A percentile compares a stretch with the other conserved stretches of the same genome.
phyloP scores from a whole-genome alignment of 2,329 filamentous ascomycete species.

The Sporothrix pseudoabietina region DNA sequence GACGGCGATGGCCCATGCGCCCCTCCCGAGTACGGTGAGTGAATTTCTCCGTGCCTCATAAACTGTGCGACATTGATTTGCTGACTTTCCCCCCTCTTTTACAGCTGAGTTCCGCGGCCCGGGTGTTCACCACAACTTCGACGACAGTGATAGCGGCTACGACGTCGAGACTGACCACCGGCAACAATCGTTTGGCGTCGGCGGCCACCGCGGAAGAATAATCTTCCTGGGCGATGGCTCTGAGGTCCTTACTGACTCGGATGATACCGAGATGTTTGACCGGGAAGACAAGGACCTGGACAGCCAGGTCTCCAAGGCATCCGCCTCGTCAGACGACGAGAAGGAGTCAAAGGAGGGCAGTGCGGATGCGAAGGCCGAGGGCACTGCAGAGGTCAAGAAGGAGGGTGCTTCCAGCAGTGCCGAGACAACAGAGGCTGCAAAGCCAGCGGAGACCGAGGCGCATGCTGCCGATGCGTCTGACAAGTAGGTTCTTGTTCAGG shows the following conservation, averaged over 20 bases:
- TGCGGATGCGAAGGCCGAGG: not conserved
- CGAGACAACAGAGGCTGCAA: constrained; percentile 25
- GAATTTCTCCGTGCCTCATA: too few relatives aligned
- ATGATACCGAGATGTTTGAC: constrained; percentile 93
- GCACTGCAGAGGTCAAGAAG: constrained; percentile 1
- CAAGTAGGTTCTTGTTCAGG: not conserved
- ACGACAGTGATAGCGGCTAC: constrained; percentile 77
- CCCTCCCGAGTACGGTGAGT: constrained; percentile 98
- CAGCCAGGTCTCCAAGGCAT: constrained; percentile 75
- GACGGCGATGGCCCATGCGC: constrained; percentile 97
- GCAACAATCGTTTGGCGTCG: constrained; percentile 63
- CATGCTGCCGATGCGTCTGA: constrained; percentile 9
- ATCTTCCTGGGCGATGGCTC: constrained; percentile 95
- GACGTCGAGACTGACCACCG: constrained; percentile 72
- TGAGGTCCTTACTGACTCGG: constrained; percentile 84
- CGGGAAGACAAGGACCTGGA: constrained; percentile 85
- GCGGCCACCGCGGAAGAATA: constrained; percentile 79
- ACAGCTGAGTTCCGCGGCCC: constrained; percentile 83
- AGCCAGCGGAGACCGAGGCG: constrained; percentile 22
- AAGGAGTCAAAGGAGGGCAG: constrained; percentile 21
- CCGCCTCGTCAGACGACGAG: constrained; percentile 37
- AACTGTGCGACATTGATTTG: not conserved
- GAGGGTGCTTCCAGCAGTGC: constrained; percentile 14
- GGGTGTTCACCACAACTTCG: constrained; percentile 78
- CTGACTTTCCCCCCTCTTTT: constrained; percentile 14